Base-by-base conservation (phyloP, 176 grass and related monocot species). In the Juncus inflexus region DNA sequence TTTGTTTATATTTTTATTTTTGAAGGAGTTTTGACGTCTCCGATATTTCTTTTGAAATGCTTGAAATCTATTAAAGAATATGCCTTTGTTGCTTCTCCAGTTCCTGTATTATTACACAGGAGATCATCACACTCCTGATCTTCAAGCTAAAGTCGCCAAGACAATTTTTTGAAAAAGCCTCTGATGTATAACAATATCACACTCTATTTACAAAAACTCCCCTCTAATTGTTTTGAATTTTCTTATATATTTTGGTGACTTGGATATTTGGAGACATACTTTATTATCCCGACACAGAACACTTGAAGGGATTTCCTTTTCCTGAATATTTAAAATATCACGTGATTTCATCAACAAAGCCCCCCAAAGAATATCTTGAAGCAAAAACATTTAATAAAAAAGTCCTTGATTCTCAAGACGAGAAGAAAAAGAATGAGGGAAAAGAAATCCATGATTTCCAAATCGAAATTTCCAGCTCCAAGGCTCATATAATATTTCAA, bases 61-160 rank as follows among this genome's bases (percentile, higher is more conserved):
- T 91, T 92, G 61, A 83, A 63, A n/a, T 97, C 94, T 52, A 97
- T 97, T 65, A 91, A 92, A 75, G 80, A 89, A 60, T 79, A 97
- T 86, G 94, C 94, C 36, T 97, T 97, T 86, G 77, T 81, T 16
- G 85, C 82, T 69, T 97, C 94, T 70, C 94, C 87, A 5, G 91
- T 86, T 74, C 94, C 94, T 79, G 94, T 97, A 91, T 97, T 60
- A 97, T 97, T 72, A 97, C 94, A 75, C 82, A 75, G 88, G 91
- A 72, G 94, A 97, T 61, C 94, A 97, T 67, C 88, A 91, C 54
- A 89, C 88, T 73, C 64, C 77, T 76, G 80, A 97, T n/a, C n/a
- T n/a, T n/a, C n/a, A n/a, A n/a, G n/a, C n/a, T n/a, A n/a, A n/a
- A n/a, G n/a, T n/a, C n/a, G n/a, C n/a, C n/a, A n/a, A n/a, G n/a